These are phyloP conservation scores for Fraxinus baroniana DNA, from an alignment of 305 asterid genomes.

Conservation along the genomic window DNA sequence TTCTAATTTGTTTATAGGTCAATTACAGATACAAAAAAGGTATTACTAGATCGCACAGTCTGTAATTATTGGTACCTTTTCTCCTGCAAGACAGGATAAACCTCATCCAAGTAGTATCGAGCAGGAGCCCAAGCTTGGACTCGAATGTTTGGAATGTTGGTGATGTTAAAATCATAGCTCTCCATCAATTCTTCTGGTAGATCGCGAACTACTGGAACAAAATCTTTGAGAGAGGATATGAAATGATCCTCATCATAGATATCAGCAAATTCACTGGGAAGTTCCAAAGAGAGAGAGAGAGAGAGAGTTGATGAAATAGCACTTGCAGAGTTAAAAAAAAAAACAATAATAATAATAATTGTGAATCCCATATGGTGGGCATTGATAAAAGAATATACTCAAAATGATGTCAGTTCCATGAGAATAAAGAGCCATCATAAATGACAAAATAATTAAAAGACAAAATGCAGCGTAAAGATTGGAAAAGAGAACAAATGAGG, in stretches of 20 bases:
- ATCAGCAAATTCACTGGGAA: constrained; percentile 67
- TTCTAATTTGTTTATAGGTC: background rate
- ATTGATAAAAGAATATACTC: background rate
- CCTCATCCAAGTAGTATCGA: constrained; percentile 67
- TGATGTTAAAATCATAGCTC: constrained; percentile 61
- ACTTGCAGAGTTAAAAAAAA: background rate
- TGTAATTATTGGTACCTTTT: constrained; percentile 46
- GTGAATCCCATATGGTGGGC: background rate
- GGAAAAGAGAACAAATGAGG: background rate
- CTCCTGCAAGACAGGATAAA: constrained; percentile 66
- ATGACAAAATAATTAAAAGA: background rate
- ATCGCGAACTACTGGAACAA: constrained; percentile 56
- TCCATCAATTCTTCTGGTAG: constrained; percentile 69
- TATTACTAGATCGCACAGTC: background rate
- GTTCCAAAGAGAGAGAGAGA: constrained; percentile 21
- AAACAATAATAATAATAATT: background rate
- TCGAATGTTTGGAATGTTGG: constrained; percentile 56
- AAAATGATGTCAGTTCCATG: background rate
- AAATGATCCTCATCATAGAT: constrained; percentile 82
- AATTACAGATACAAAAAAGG: background rate
- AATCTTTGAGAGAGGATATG: constrained; percentile 58
- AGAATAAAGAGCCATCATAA: background rate
- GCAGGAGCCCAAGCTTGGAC: constrained; percentile 83
- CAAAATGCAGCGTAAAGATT: background rate
- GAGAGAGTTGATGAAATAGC: constrained; percentile 3